Conservation (phyloP, 2,329 filamentous ascomycete species). For the Trichoderma gracile region DNA sequence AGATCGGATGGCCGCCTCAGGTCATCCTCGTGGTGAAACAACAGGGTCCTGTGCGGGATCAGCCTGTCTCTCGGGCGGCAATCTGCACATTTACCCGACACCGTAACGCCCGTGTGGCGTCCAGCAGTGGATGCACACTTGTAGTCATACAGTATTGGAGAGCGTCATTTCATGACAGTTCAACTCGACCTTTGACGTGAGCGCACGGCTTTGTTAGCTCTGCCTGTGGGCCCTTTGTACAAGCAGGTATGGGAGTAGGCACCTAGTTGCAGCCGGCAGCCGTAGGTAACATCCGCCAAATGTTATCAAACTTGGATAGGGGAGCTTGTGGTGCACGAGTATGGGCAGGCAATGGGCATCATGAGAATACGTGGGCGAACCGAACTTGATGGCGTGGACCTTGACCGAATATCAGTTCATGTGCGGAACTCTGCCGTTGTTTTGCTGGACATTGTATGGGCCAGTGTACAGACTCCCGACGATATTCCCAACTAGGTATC, state of each 20-base stretch:
- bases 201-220: not conserved
- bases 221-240: not conserved
- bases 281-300: not conserved
- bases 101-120: not conserved
- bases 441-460: not conserved
- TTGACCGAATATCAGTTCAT: not conserved
- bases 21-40: constrained; percentile 24
- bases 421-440: not conserved
- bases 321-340: no score
- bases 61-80: not conserved
- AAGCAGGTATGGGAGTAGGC: not conserved
- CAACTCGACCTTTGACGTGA: not conserved
- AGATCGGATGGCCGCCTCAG: constrained; percentile 20
- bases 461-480: not conserved
- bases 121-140: not conserved
- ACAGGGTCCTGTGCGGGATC: not conserved
- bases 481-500: not conserved
- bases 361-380: not conserved
- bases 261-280: no score
- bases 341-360: not conserved
- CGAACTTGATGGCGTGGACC: not conserved
- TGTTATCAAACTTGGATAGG: not conserved
- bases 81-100: not conserved
- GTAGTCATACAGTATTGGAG: not conserved
- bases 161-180: not conserved